A percentile compares a stretch with the other conserved stretches of the same genome.
Conservation (phyloP, 345 rosid species). For the Eucalyptus camaldulensis region DNA sequence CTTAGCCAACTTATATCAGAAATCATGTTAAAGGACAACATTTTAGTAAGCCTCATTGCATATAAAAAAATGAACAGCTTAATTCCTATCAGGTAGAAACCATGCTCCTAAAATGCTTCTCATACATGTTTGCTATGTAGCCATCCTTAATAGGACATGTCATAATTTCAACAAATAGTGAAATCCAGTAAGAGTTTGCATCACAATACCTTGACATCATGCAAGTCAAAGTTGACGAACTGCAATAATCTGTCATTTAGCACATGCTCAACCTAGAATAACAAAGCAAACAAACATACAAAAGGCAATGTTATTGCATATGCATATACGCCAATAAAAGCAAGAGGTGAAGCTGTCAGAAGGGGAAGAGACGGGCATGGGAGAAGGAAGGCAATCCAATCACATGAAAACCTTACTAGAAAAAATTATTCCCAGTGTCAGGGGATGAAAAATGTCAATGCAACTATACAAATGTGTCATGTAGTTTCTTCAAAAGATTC, state of each 20-base stretch:
- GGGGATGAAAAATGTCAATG: neutral
- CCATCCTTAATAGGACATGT: neutral
- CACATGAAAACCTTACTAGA: neutral
- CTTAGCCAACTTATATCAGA: neutral
- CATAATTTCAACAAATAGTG: neutral
- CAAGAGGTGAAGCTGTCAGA: neutral
- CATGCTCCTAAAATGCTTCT: neutral
- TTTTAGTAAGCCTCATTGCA: neutral
- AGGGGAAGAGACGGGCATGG: neutral
- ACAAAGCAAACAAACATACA: neutral
- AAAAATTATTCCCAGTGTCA: neutral
- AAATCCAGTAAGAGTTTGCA: neutral
- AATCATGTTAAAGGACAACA: neutral
- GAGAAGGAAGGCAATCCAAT: neutral
- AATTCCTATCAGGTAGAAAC: neutral
- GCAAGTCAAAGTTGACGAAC: slow-evolving; percentile 79
- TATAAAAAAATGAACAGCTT: neutral
- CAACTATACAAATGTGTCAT: neutral
- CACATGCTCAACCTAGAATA: slow-evolving; percentile 83
- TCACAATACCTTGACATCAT: slow-evolving; percentile 77
- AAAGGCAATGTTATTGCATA: neutral
- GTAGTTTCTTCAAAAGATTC: neutral
- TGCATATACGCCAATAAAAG: neutral
- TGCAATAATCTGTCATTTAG: slow-evolving; percentile 89
- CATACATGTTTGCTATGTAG: neutral